These are phyloP conservation scores for Penicillium daleae DNA, from an alignment of 495 filamentous ascomycete species.

Conservation along the genomic window DNA sequence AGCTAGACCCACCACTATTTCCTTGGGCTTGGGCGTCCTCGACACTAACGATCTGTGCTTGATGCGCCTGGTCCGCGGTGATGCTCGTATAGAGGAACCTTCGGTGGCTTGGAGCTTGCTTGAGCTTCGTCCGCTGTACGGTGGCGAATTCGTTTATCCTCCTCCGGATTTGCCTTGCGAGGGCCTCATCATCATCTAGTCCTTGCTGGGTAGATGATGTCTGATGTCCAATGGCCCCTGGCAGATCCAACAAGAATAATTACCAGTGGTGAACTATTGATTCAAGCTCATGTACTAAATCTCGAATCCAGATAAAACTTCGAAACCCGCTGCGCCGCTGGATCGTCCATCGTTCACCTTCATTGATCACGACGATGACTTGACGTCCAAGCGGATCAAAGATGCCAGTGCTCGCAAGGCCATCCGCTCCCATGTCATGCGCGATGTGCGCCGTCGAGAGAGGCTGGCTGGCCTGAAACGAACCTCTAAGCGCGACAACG, in stretches of 20 bases:
- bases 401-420: slow-evolving; percentile 43
- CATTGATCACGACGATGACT: slow-evolving; percentile 44
- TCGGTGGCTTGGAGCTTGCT: background rate
- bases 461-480: slow-evolving; percentile 40
- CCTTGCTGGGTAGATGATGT: background rate
- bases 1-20: slow-evolving; percentile 4
- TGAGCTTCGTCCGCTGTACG: background rate
- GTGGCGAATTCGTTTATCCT: background rate
- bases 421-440: slow-evolving; percentile 47
- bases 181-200: background rate
- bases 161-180: background rate
- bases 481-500: slow-evolving; percentile 33
- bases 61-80: background rate
- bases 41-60: slow-evolving; percentile 2
- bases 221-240: no score
- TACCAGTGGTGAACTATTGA: background rate
- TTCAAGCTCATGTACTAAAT: slow-evolving; percentile 15
- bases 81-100: background rate
- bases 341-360: slow-evolving; percentile 43
- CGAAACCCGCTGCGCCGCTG: slow-evolving; percentile 22
- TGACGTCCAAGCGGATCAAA: slow-evolving; percentile 43
- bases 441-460: slow-evolving; percentile 44
- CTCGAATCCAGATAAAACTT: slow-evolving; percentile 17
- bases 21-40: background rate
- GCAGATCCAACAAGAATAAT: background rate